Conservation (phyloP, 2,329 filamentous ascomycete genomes). For the Periglandula ipomoeae region DNA sequence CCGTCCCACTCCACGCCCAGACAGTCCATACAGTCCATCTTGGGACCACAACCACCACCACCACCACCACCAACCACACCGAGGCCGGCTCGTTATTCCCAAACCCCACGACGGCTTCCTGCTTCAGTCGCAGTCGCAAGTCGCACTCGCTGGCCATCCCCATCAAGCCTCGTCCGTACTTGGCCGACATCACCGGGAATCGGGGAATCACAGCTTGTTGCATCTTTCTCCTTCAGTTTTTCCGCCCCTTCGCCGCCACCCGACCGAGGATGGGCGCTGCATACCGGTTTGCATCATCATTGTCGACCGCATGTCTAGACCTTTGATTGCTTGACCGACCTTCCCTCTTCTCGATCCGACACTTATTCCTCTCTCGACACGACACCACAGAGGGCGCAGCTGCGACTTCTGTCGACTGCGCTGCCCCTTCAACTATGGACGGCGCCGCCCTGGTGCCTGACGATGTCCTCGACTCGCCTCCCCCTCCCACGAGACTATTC, state of each 20-base stretch:
- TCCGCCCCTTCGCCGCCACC: constrained; percentile 7
- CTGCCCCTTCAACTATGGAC: constrained; percentile 37
- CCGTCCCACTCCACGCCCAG: too few species aligned
- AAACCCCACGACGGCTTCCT: not conserved
- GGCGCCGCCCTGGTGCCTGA: constrained; percentile 38
- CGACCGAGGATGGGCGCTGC: constrained; percentile 24
- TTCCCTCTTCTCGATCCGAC: not conserved
- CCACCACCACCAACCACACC: not conserved
- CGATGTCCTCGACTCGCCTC: constrained; percentile 54
- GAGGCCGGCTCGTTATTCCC: not conserved
- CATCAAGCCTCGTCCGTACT: not conserved
- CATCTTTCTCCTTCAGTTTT: not conserved
- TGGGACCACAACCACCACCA: too few species aligned
- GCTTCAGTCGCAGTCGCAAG: not conserved
- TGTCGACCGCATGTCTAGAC: constrained; percentile 19
- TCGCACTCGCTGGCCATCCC: not conserved
- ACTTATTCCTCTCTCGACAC: not conserved
- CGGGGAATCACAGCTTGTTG: not conserved
- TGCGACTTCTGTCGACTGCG: constrained; percentile 8
- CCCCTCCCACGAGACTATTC: constrained; percentile 57
- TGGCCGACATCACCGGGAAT: not conserved
- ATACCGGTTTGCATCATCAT: constrained; percentile 13
- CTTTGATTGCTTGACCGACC: constrained; percentile 11
- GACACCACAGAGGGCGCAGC: not conserved
- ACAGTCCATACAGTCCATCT: not conserved